Conservation (phyloP, 768 basidiomycete species). For the Boletus rubroflammeus region DNA sequence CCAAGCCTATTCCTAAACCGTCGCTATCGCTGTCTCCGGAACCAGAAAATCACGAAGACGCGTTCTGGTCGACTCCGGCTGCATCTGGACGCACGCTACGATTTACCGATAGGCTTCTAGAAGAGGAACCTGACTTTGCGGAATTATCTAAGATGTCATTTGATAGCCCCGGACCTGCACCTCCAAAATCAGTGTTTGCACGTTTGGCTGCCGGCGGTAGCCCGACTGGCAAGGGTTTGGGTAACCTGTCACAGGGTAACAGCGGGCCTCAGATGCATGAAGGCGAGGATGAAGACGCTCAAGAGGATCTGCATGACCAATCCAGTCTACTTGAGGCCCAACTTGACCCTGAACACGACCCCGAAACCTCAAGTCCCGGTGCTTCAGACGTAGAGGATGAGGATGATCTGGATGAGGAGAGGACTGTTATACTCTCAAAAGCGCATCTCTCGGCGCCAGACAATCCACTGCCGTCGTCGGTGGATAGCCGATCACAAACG, state of each 20-base stretch:
- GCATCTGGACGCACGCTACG: constrained; percentile 53
- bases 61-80: constrained; percentile 61
- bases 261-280: not conserved
- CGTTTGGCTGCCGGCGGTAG: constrained; percentile 15
- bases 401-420: constrained; percentile 26
- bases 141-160: constrained; percentile 48
- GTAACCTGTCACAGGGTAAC: constrained; percentile 1
- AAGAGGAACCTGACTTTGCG: constrained; percentile 59
- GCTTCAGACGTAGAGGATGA: constrained; percentile 2
- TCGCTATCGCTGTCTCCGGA: constrained; percentile 19
- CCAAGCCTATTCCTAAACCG: constrained; percentile 13
- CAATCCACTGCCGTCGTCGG: not conserved
- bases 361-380: constrained; percentile 1
- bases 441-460: not conserved
- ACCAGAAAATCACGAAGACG: constrained; percentile 46
- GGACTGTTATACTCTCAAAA: constrained; percentile 31
- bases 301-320: constrained; percentile 11
- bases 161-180: constrained; percentile 39
- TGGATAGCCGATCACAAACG: constrained; percentile 4
- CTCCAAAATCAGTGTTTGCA: constrained; percentile 30
- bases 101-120: constrained; percentile 59
- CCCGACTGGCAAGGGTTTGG: constrained; percentile 5
- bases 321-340: constrained; percentile 9
- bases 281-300: not conserved
- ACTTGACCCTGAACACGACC: constrained; percentile 4